Base-by-base conservation (phyloP, 2,329 filamentous ascomycete genomes). In the Cercospora citrullina region DNA sequence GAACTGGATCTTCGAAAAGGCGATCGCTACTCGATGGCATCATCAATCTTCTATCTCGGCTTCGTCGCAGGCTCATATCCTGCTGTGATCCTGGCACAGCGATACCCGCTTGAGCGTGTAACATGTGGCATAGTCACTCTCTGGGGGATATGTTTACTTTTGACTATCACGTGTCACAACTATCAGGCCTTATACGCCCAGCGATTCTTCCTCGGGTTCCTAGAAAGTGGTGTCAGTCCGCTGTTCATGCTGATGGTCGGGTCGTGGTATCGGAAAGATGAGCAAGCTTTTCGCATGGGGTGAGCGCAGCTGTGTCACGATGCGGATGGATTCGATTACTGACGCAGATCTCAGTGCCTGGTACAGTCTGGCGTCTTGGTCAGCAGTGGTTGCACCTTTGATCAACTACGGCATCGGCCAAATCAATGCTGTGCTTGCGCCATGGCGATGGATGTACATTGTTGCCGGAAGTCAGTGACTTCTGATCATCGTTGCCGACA, bases 201-300 rank as follows among this genome's bases (percentile, higher is more conserved):
- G 23, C 48, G 48, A 26, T 55, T 55, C 6, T 55, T 55, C 6
- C 48, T 55, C 1, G 87, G 87, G 0, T 80, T 87, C 5, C 75
- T 88, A 0, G 87, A 89, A 72, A 81, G 80, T 2, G 83, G 85
- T 23, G 83, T 89, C 39, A 85, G 83, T 0, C 87, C 87, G 0
- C 84, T 84, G 55, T 87, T 87, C 67, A 86, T 87, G 80, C 80
- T 86, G 61, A 85, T 86, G 53, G 80, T 86, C 0, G 71, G 75
- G 0, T 65, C 64, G 42, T 75, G 69, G 70, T 75, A 75, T 66
- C 72, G 71, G 61, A 76, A 75, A 64, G 65, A 68, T 36, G 75
- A 76, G 60, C 74, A 76, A 67, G 74, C 72, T 8, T 72, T 74
- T 4, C 72, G 74, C 1, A 74, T 75, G 71, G 71, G 72, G 4